Base-by-base conservation (phyloP, 176 grass and related monocot species). In the Areca catechu region DNA sequence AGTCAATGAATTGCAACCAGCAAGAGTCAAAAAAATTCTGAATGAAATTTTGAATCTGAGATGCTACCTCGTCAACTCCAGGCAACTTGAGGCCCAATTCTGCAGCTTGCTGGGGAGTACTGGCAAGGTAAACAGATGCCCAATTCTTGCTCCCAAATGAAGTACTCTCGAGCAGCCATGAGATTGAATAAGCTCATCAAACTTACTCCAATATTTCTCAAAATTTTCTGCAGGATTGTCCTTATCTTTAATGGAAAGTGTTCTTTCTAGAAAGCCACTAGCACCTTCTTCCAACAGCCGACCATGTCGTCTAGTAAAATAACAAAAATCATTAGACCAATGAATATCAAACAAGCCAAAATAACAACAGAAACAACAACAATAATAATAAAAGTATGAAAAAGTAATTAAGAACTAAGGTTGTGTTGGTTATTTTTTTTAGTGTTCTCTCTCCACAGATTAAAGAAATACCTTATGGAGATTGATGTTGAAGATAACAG, bases 91-190 rank as follows among this genome's bases (percentile, higher is more conserved):
- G 87, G 49, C 93, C 93, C 71, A 97, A 82, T 61, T 71, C 53
- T 2, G 83, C 93, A 49, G 93, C 93, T 88, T 97, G 80, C 66
- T 97, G 80, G 5, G 93, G 93, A 16, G 93, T 97, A 71, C 76
- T 97, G 73, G 93, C 93, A 53, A 85, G 72, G 73, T 97, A 97
- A 73, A 97, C 93, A 34, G 87, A 86, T 28, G 87, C 87, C 93
- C 93, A 97, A 56, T 85, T 78, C 72, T 73, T 85, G 65, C 72
- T 88, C 62, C 86, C 91, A 66, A 91, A 88, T 72, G 78, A 72
- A 28, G 53, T 72, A 83, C n/a, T 77, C 82, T 64, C 19, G 53
- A 58, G 20, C 29, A 62, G 14, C 67, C 59, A 57, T 74, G 62
- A 56, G 83, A 91, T 72, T 83, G 76, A 60, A 75, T 83, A 72